phyloP scores from a whole-genome alignment of 371 early-diverging fungal species.

The Encephalitozoon intestinalis region DNA sequence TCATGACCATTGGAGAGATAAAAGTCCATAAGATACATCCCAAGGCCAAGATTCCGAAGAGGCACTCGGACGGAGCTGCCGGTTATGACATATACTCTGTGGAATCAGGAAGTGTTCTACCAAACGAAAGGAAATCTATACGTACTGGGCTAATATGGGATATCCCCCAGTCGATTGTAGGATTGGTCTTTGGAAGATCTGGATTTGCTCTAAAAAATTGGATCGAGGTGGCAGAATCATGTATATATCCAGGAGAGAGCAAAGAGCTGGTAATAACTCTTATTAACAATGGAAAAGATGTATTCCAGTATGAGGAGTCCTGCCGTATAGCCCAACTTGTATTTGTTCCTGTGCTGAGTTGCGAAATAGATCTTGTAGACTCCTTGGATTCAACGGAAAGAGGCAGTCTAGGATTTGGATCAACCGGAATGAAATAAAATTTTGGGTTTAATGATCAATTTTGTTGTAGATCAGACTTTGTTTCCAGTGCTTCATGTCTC shows the following conservation, averaged over 20 bases:
- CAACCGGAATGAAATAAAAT: conserved; percentile 34
- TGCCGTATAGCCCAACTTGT: conserved; percentile 51
- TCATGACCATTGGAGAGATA: background rate
- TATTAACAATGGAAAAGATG: conserved; percentile 18
- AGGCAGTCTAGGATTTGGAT: conserved; percentile 37
- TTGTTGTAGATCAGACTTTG: background rate
- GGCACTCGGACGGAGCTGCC: conserved; percentile 51
- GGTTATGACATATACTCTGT: conserved; percentile 49
- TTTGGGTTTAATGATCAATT: background rate
- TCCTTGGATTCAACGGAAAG: conserved; percentile 1
- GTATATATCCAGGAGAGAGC: conserved; percentile 3
- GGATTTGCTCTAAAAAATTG: conserved; percentile 46
- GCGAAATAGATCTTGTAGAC: conserved; percentile 6
- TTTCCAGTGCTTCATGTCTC: background rate
- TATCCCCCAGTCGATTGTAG: conserved; percentile 3
- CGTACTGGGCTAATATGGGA: conserved; percentile 36
- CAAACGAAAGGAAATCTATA: background rate
- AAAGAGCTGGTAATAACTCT: conserved; percentile 39
- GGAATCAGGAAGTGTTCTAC: conserved; percentile 20
- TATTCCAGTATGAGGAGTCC: conserved; percentile 22
- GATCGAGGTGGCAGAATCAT: conserved; percentile 15
- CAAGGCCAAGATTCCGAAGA: conserved; percentile 32
- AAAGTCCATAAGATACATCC: conserved; percentile 14
- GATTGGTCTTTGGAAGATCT: conserved; percentile 41
- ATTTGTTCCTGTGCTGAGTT: conserved; percentile 10